Evolutionary conservation across 768 basidiomycete species (phyloP).

Genomic region (Termitomyces sp.): DNA sequence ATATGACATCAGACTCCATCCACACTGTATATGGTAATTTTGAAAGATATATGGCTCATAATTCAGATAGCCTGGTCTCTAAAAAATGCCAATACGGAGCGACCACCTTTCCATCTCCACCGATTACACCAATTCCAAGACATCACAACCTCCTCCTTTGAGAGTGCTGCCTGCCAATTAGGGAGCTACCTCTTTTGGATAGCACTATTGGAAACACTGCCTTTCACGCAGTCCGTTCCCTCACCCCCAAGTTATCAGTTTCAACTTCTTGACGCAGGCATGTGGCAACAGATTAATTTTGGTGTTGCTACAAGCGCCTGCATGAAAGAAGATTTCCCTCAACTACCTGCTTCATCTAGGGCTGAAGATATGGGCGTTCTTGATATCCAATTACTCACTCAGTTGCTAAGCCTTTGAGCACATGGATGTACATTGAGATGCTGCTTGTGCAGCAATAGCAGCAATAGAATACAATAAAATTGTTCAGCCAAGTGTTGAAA

Average conservation of each 20-base stretch:
- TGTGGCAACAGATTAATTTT: not conserved
- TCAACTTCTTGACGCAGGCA: not conserved
- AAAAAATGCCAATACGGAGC: not conserved
- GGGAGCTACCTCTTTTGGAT: not conserved
- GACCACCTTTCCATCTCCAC: not conserved
- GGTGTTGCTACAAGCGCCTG: not conserved
- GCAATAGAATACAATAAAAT: no score
- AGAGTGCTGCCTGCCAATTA: not conserved
- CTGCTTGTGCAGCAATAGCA: no score
- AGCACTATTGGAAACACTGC: constrained; percentile 2
- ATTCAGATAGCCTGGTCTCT: not conserved
- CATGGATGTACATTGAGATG: no score
- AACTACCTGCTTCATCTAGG: not conserved
- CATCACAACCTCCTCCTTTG: not conserved
- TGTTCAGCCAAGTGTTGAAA: no score
- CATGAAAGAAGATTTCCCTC: not conserved
- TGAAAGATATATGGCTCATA: not conserved
- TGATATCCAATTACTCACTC: not conserved
- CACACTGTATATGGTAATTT: not conserved
- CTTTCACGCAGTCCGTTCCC: constrained; percentile 6
- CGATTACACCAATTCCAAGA: not conserved
- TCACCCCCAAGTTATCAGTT: constrained; percentile 3
- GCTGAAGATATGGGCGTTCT: not conserved
- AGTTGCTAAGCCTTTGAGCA: constrained; percentile 1
- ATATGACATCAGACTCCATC: not conserved